phyloP scores from a whole-genome alignment of 2,329 filamentous ascomycete genomes.

The Cytospora piceicola region DNA sequence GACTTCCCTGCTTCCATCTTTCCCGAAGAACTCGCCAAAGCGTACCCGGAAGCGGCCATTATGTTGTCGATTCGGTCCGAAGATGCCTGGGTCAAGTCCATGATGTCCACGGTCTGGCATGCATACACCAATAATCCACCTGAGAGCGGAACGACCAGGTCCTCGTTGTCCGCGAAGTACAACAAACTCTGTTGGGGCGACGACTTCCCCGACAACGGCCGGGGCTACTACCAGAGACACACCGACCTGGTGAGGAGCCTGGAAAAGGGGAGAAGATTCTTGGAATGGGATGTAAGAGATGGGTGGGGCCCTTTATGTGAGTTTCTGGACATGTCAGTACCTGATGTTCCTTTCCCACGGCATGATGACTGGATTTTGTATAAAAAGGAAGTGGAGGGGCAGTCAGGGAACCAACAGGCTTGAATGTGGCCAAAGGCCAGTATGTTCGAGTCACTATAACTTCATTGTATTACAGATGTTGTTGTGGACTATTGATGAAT shows the following conservation, averaged over 20 bases:
- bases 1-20: constrained; percentile 45
- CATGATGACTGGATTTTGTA: constrained; percentile 40
- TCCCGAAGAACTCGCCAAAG: constrained; percentile 61
- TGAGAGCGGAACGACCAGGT: constrained; percentile 34
- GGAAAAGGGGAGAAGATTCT: constrained; percentile 32
- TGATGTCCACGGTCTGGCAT: constrained; percentile 39
- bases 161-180: constrained; percentile 34
- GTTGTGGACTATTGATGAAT: too few species aligned
- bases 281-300: constrained; percentile 36
- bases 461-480: too few species aligned
- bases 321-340: constrained; percentile 36
- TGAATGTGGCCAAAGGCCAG: background rate
- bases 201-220: constrained; percentile 36
- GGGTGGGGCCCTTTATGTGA: constrained; percentile 39
- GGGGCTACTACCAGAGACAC: constrained; percentile 35
- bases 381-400: constrained; percentile 35
- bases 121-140: constrained; percentile 28
- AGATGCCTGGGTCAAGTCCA: constrained; percentile 59
- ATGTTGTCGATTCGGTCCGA: constrained; percentile 62
- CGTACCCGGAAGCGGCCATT: constrained; percentile 66
- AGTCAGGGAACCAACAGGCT: constrained; percentile 13
- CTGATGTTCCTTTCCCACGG: constrained; percentile 35
- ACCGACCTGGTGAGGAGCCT: constrained; percentile 34
- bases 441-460: background rate
- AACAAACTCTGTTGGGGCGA: constrained; percentile 38